Percentiles rank a stretch among this genome's conserved stretches.
These are phyloP conservation scores for Phytophthora crassamura DNA, from an alignment of 352 stramenopile species.

Conservation along the genomic window DNA sequence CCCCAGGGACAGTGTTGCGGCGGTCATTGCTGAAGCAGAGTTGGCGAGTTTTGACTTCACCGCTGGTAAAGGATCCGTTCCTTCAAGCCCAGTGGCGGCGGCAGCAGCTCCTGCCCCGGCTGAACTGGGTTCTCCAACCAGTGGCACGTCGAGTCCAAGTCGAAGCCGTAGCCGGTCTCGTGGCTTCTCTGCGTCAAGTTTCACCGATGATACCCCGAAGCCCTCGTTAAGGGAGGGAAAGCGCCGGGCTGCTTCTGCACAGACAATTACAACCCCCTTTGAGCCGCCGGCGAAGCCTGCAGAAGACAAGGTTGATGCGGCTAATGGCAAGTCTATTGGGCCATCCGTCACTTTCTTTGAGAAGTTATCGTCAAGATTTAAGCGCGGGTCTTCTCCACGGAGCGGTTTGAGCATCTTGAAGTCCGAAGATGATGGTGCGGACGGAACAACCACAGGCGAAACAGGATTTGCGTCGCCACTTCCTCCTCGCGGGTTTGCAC, in stretches of 20 bases:
- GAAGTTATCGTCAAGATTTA: conserved; percentile 86
- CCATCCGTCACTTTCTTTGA: conserved; percentile 84
- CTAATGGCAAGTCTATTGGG: conserved; percentile 37
- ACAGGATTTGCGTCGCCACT: conserved; percentile 35
- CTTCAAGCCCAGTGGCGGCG: conserved; percentile 21
- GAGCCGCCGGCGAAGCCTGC: conserved; percentile 32
- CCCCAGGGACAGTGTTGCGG: conserved; percentile 50
- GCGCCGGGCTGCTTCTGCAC: conserved; percentile 40
- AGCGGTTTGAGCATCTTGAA: conserved; percentile 32
- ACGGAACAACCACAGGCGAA: conserved; percentile 21
- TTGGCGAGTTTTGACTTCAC: conserved; percentile 76
- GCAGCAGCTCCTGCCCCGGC: not conserved
- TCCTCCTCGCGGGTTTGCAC: conserved; percentile 26
- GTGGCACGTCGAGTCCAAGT: conserved; percentile 28
- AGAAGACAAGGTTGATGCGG: conserved; percentile 42
- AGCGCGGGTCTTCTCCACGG: conserved; percentile 63
- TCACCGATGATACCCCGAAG: conserved; percentile 33
- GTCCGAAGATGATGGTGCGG: conserved; percentile 29
- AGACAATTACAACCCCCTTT: conserved; percentile 37
- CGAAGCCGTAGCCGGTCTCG: conserved; percentile 32
- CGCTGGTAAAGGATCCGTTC: conserved; percentile 23
- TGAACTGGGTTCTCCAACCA: conserved; percentile 19
- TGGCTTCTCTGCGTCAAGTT: conserved; percentile 44
- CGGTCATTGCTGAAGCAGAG: conserved; percentile 44
- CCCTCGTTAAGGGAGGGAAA: conserved; percentile 39